Evolutionary conservation across 331 rosid species (phyloP).

Genomic region (Stylosanthes scabra): DNA sequence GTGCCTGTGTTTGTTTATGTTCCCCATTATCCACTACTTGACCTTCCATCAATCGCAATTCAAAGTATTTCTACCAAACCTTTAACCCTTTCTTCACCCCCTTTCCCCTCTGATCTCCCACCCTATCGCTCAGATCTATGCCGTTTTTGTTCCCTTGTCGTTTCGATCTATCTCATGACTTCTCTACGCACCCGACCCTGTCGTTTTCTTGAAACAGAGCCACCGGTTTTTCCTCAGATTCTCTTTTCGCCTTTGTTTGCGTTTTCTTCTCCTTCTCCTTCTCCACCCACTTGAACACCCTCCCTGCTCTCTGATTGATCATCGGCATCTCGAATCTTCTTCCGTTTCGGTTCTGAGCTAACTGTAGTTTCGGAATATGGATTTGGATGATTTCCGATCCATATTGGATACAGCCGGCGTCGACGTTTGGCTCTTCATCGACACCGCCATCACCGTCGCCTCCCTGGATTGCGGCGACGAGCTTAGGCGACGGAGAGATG

Average conservation of each 20-base stretch:
- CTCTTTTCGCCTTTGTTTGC: conserved; percentile 21
- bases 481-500: conserved; percentile 78
- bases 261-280: background rate
- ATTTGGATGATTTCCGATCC: conserved; percentile 87
- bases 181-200: background rate
- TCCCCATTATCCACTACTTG: conserved; percentile 31
- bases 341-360: background rate
- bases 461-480: conserved; percentile 64
- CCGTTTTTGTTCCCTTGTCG: conserved; percentile 20
- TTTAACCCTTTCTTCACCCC: background rate
- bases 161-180: conserved; percentile 23
- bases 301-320: conserved; percentile 9
- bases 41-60: conserved; percentile 11
- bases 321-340: background rate
- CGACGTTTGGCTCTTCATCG: conserved; percentile 85
- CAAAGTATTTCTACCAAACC: conserved; percentile 15
- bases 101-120: conserved; percentile 10
- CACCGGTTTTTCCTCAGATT: conserved; percentile 16
- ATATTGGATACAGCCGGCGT: conserved; percentile 77
- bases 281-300: background rate
- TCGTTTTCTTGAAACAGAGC: conserved; percentile 8
- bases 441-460: conserved; percentile 89
- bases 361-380: conserved; percentile 52
- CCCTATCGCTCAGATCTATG: conserved; percentile 42
- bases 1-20: background rate